A percentile compares a stretch with the other conserved stretches of the same genome.
Evolutionary conservation across 208 protist genomes (phyloP).

Genomic region (Endotrypanum monterogeii): DNA sequence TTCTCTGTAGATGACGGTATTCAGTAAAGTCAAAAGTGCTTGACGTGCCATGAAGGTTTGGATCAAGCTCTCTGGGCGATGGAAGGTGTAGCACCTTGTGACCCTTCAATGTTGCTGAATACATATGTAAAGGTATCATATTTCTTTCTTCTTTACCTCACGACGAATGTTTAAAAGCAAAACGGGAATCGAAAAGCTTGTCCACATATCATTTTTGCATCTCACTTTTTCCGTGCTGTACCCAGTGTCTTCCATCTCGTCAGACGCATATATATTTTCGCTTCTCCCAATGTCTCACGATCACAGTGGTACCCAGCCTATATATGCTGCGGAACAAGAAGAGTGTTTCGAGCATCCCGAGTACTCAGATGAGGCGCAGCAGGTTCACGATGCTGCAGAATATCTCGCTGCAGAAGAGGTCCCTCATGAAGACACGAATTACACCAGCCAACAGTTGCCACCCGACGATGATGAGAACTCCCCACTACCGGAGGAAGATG

Average conservation of each 20-base stretch:
- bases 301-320: not conserved
- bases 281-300: not conserved
- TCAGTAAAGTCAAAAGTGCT: not conserved
- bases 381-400: not conserved
- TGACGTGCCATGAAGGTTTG: not conserved
- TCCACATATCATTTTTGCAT: not conserved
- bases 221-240: not conserved
- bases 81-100: too few species aligned
- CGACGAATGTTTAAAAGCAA: too few species aligned
- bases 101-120: too few species aligned
- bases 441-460: not conserved
- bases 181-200: too few species aligned
- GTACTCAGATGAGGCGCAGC: not conserved
- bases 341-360: not conserved
- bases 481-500: not conserved
- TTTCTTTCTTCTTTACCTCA: too few species aligned
- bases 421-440: not conserved
- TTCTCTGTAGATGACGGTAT: not conserved
- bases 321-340: not conserved
- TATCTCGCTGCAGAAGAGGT: not conserved
- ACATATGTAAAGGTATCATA: too few species aligned
- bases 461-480: slow-evolving; percentile 1
- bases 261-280: not conserved
- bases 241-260: not conserved
- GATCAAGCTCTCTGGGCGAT: too few species aligned